Percentiles rank a stretch among this genome's conserved stretches.
phyloP scores from a whole-genome alignment of 495 filamentous ascomycete genomes.

The Penicillium cataractarum region DNA sequence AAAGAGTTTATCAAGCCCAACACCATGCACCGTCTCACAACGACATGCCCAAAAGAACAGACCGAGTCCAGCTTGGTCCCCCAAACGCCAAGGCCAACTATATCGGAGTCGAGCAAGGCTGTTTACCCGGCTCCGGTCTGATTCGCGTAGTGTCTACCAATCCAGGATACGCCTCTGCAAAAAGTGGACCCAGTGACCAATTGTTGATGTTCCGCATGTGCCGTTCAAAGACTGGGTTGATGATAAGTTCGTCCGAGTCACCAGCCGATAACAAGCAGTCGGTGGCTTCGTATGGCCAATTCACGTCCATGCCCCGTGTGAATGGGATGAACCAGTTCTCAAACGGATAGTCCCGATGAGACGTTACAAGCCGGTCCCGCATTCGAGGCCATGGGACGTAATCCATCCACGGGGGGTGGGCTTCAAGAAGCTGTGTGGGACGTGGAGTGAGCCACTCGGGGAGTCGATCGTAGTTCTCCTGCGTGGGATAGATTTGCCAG shows the following conservation, averaged over 20 bases:
- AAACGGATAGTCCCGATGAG: slow-evolving; percentile 59
- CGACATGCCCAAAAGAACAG: slow-evolving; percentile 2
- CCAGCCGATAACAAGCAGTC: slow-evolving; percentile 60
- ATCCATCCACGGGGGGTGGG: slow-evolving; percentile 79
- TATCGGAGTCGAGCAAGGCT: not conserved
- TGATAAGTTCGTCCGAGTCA: slow-evolving; percentile 61
- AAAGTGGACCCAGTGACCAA: slow-evolving; percentile 76
- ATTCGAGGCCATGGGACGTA: slow-evolving; percentile 75
- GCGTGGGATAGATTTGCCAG: slow-evolving; percentile 76
- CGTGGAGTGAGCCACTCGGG: slow-evolving; percentile 68
- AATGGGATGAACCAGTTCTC: slow-evolving; percentile 82
- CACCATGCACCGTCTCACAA: not conserved
- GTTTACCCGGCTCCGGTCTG: slow-evolving; percentile 28
- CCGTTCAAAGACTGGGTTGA: slow-evolving; percentile 80
- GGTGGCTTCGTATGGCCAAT: slow-evolving; percentile 76
- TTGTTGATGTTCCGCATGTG: slow-evolving; percentile 70
- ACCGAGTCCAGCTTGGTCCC: slow-evolving; percentile 17
- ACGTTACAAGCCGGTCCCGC: slow-evolving; percentile 62
- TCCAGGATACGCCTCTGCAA: slow-evolving; percentile 63
- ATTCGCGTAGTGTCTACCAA: slow-evolving; percentile 59
- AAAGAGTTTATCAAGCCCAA: not conserved
- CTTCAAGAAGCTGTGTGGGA: slow-evolving; percentile 58
- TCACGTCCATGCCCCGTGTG: slow-evolving; percentile 69
- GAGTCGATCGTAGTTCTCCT: slow-evolving; percentile 71
- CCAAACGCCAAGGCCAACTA: not conserved